Base-by-base conservation (phyloP, 177 flowering plant species). In the Tripterygium wilfordii region DNA sequence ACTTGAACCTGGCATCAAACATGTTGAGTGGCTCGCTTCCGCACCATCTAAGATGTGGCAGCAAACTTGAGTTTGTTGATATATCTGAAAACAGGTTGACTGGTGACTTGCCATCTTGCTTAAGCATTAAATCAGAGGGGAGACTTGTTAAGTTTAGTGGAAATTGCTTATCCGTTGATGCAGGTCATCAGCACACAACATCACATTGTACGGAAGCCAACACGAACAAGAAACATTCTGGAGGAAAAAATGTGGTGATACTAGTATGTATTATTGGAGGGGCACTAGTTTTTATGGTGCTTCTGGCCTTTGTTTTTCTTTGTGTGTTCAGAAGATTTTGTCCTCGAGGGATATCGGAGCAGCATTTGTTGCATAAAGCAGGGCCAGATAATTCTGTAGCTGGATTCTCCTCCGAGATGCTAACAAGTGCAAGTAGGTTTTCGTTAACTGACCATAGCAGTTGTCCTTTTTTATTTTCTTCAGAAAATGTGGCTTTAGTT, bases 381-480 rank as follows among this genome's bases (percentile, higher is more conserved):
- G 67, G 38, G 35, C 70, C 54, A 31, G 85, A 76, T 26, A 75
- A 56, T 51, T 69, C 72, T 12, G 64, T 63, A 1, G 44, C 75
- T 1, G 81, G 79, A 41, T 68, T 82, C 59, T 68, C 97, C 51
- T 58, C 84, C 24, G 95, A 77, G 57, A 22, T 88, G 33, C 66
- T 79, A 19, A 71, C 78, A 56, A 83, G 58, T 71, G 91, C 88
- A 53, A 76, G 94, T 85, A 75, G 33, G 91, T 67, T 28, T 15
- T 47, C 24, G 14, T 20, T n/a, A n/a, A n/a, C n/a, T n/a, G n/a
- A n/a, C n/a, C n/a, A n/a, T n/a, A n/a, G n/a, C n/a, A n/a, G n/a
- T n/a, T n/a, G n/a, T n/a, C n/a, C n/a, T n/a, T n/a, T n/a, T n/a
- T n/a, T n/a, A n/a, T n/a, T n/a, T n/a, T n/a, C n/a, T n/a, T n/a